A percentile compares a stretch with the other conserved stretches of the same genome.
Conservation (phyloP, 805 yeast genomes). For the Millerozyma acaciae region DNA sequence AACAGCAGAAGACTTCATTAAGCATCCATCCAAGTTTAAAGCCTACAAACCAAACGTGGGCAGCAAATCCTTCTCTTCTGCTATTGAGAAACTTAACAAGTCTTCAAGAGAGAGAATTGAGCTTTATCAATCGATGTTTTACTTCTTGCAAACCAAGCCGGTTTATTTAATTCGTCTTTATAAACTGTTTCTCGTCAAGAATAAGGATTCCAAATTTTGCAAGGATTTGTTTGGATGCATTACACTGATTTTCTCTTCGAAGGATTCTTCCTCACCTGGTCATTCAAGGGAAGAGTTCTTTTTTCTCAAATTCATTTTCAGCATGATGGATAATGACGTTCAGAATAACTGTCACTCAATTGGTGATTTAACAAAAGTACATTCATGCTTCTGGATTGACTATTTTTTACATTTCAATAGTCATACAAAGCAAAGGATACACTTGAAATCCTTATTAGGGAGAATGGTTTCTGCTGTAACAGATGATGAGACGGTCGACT, state of each 20-base stretch:
- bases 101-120: constrained; percentile 53
- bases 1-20: constrained; percentile 67
- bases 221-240: constrained; percentile 22
- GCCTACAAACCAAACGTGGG: constrained; percentile 16
- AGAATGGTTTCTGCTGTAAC: constrained; percentile 34
- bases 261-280: constrained; percentile 21
- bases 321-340: constrained; percentile 41
- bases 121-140: constrained; percentile 73
- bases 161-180: constrained; percentile 60
- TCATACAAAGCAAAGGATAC: constrained; percentile 45
- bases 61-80: constrained; percentile 14
- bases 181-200: constrained; percentile 23
- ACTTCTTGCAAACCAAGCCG: constrained; percentile 80
- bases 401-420: constrained; percentile 41
- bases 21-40: constrained; percentile 34
- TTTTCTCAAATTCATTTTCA: constrained; percentile 54
- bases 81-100: constrained; percentile 31
- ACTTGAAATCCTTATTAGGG: constrained; percentile 39
- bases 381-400: constrained; percentile 42
- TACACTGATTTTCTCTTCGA: constrained; percentile 28
- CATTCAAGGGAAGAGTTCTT: constrained; percentile 70
- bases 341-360: constrained; percentile 20
- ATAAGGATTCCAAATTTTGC: constrained; percentile 19
- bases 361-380: constrained; percentile 38
- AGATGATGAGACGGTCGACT: constrained; percentile 50